Evolutionary conservation across 1,284 basidiomycete species (phyloP).

Genomic region (Mycena sp.): DNA sequence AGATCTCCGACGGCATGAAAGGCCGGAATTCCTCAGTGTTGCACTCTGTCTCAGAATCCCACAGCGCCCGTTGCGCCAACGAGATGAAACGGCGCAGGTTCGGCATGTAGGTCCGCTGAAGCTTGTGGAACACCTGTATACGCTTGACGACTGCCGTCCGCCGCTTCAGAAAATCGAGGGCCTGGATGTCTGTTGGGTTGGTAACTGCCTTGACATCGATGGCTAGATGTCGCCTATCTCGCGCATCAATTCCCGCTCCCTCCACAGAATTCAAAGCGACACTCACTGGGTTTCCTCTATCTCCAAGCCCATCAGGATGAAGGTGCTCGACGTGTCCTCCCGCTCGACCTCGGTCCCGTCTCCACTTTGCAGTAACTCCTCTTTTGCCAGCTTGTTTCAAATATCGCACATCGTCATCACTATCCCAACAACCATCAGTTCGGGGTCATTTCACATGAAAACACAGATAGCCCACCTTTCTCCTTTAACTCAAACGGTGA

Average conservation of each 20-base stretch:
- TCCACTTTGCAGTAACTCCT: not conserved
- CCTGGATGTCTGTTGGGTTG: not conserved
- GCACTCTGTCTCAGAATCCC: not conserved
- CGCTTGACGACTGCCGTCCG: too few relatives aligned
- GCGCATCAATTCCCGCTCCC: not conserved
- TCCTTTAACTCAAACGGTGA: too few relatives aligned
- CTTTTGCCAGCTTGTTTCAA: not conserved
- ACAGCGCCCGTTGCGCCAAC: not conserved
- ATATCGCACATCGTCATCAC: not conserved
- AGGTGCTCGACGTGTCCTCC: too few relatives aligned
- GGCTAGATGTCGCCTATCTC: not conserved
- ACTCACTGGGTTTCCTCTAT: not conserved
- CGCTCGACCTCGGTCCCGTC: not conserved
- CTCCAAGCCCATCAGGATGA: too few relatives aligned
- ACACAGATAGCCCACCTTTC: not conserved
- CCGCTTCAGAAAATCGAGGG: too few relatives aligned
- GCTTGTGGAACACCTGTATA: not conserved
- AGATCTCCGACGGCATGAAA: slow-evolving; percentile 5
- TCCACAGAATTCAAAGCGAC: not conserved
- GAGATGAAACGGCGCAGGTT: not conserved
- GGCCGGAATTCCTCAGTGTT: not conserved
- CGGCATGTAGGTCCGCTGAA: not conserved
- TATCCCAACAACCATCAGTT: not conserved
- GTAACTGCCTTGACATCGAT: not conserved
- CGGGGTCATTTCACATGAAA: not conserved